A percentile compares a stretch with the other conserved stretches of the same genome.
Evolutionary conservation across 2,329 filamentous ascomycete species (phyloP).

Genomic region (Penicillium sp.): DNA sequence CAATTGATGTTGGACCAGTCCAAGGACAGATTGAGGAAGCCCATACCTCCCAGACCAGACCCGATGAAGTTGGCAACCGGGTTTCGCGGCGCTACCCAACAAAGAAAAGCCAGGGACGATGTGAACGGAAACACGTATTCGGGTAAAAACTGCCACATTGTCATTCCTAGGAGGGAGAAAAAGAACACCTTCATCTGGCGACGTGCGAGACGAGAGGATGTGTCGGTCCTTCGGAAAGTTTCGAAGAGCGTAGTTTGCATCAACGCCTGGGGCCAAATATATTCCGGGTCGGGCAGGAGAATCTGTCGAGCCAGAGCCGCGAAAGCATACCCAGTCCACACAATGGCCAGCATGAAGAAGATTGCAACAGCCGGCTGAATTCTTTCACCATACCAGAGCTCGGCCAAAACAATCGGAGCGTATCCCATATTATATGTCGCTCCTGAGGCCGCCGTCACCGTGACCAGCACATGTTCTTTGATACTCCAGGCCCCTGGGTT

Average conservation of each 20-base stretch:
- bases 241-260: slow-evolving; percentile 61
- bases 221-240: slow-evolving; percentile 49
- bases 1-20: slow-evolving; percentile 63
- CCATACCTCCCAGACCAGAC: slow-evolving; percentile 61
- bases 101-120: slow-evolving; percentile 60
- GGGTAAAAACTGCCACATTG: slow-evolving; percentile 61
- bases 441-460: slow-evolving; percentile 54
- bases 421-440: slow-evolving; percentile 54
- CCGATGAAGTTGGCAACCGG: slow-evolving; percentile 60
- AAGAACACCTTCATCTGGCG: slow-evolving; percentile 60
- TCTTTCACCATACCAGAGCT: slow-evolving; percentile 55
- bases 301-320: slow-evolving; percentile 58
- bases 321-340: slow-evolving; percentile 59
- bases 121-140: slow-evolving; percentile 61
- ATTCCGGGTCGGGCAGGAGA: slow-evolving; percentile 58
- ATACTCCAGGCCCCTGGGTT: slow-evolving; percentile 58
- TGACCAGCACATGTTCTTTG: slow-evolving; percentile 59
- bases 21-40: slow-evolving; percentile 58
- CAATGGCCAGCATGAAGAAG: slow-evolving; percentile 61
- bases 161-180: slow-evolving; percentile 51
- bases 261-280: slow-evolving; percentile 54
- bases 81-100: slow-evolving; percentile 62
- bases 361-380: slow-evolving; percentile 55
- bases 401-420: slow-evolving; percentile 54
- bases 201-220: slow-evolving; percentile 49